These are phyloP conservation scores for Aspergillus piperis DNA, from an alignment of 2,329 filamentous ascomycete genomes.

Conservation along the genomic window DNA sequence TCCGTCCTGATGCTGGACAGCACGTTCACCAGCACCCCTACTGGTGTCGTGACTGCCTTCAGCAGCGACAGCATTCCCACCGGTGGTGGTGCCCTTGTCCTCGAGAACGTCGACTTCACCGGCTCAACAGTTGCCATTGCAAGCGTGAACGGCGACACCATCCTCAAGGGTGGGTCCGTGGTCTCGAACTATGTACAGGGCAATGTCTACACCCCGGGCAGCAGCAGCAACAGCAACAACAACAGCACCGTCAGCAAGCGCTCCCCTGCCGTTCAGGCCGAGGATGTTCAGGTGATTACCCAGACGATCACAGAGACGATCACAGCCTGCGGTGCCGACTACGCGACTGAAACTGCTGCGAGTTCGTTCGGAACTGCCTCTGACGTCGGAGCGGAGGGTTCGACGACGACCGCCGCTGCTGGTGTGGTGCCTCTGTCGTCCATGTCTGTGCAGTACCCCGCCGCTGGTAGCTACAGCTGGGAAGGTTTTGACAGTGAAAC, in stretches of 20 bases:
- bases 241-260: constrained; percentile 27
- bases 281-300: constrained; percentile 23
- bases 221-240: too few species aligned
- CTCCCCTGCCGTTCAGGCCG: constrained; percentile 15
- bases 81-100: constrained; percentile 77
- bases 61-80: constrained; percentile 59
- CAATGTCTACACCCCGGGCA: constrained; percentile 61
- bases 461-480: background rate
- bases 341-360: constrained; percentile 7
- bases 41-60: constrained; percentile 78
- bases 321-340: constrained; percentile 22
- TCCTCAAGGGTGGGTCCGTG: constrained; percentile 70
- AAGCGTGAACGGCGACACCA: constrained; percentile 54
- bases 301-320: constrained; percentile 33
- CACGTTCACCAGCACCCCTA: constrained; percentile 70
- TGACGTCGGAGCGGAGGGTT: background rate
- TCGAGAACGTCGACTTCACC: constrained; percentile 87
- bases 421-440: background rate
- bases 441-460: background rate
- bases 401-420: background rate
- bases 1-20: constrained; percentile 83
- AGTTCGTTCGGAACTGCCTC: background rate
- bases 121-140: constrained; percentile 69
- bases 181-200: constrained; percentile 79
- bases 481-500: background rate